Evolutionary conservation across 2,329 filamentous ascomycete species (phyloP).

Genomic region (Nannizziopsis barbatae): DNA sequence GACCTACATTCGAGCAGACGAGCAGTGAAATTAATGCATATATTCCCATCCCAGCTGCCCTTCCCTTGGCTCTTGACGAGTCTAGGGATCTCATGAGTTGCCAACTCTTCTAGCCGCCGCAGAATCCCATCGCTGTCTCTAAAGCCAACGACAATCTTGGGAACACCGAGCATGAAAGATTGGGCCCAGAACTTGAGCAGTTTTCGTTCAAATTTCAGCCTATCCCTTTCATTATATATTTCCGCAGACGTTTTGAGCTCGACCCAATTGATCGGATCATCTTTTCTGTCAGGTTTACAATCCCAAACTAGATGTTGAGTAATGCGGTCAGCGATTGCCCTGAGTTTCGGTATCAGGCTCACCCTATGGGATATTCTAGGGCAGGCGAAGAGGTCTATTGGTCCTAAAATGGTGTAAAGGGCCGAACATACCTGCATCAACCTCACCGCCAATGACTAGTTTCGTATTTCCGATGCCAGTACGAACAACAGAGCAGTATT

Average conservation of each 20-base stretch:
- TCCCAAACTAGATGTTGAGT: constrained; percentile 56
- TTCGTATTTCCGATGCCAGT: constrained; percentile 69
- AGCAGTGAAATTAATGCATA: constrained; percentile 82
- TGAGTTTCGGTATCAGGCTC: not conserved
- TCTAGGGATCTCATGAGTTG: constrained; percentile 66
- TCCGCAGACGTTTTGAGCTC: constrained; percentile 86
- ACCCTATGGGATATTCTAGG: too few species aligned
- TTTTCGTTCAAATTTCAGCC: constrained; percentile 72
- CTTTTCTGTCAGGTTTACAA: constrained; percentile 55
- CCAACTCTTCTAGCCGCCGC: constrained; percentile 60
- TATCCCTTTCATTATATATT: constrained; percentile 56
- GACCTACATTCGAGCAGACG: constrained; percentile 63
- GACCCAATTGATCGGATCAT: constrained; percentile 73
- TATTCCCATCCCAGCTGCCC: constrained; percentile 76
- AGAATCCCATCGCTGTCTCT: constrained; percentile 63
- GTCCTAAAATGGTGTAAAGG: too few species aligned
- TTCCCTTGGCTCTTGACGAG: constrained; percentile 57
- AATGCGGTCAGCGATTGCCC: not conserved
- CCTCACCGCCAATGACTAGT: constrained; percentile 80
- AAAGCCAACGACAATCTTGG: constrained; percentile 84
- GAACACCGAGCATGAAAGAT: constrained; percentile 85
- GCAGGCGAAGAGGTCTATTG: too few species aligned
- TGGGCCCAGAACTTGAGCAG: constrained; percentile 95
- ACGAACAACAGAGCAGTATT: constrained; percentile 89
- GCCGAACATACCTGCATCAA: constrained; percentile 60